Percentiles rank a stretch among this genome's conserved stretches.
phyloP scores from a whole-genome alignment of 1,284 basidiomycete species.

The Papiliotrema flavescens region DNA sequence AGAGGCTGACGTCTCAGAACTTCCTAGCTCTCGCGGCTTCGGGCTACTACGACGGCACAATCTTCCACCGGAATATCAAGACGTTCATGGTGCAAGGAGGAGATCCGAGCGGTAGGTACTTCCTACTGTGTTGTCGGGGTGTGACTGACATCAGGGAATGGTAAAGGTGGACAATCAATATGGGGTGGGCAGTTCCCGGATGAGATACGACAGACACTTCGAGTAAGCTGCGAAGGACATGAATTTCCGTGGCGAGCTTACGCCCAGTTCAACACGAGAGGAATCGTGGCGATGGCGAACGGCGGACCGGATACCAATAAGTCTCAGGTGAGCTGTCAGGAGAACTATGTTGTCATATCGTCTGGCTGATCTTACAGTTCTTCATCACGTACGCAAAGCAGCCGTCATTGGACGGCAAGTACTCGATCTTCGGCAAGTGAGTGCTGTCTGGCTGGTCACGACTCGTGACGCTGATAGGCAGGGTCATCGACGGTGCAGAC shows the following conservation, averaged over 20 bases:
- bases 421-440: conserved; percentile 81
- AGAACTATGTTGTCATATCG: not conserved
- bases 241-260: not conserved
- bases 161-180: conserved; percentile 54
- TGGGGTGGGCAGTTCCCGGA: conserved; percentile 78
- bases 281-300: conserved; percentile 96
- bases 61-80: conserved; percentile 89
- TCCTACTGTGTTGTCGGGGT: not conserved
- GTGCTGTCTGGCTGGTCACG: conserved; percentile 14
- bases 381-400: conserved; percentile 92
- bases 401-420: conserved; percentile 85
- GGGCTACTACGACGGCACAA: conserved; percentile 76
- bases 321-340: conserved; percentile 52
- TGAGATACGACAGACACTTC: conserved; percentile 85
- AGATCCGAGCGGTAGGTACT: conserved; percentile 65
- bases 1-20: conserved; percentile 60
- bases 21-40: conserved; percentile 91
- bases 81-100: conserved; percentile 95
- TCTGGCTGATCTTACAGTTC: conserved; percentile 57
- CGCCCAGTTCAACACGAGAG: conserved; percentile 83
- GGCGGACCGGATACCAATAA: conserved; percentile 90
- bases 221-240: conserved; percentile 55
- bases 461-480: conserved; percentile 14
- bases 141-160: conserved; percentile 36
- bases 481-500: conserved; percentile 90